Evolutionary conservation across 768 basidiomycete species (phyloP).

Genomic region (Boletus pseudo-olivaceus): DNA sequence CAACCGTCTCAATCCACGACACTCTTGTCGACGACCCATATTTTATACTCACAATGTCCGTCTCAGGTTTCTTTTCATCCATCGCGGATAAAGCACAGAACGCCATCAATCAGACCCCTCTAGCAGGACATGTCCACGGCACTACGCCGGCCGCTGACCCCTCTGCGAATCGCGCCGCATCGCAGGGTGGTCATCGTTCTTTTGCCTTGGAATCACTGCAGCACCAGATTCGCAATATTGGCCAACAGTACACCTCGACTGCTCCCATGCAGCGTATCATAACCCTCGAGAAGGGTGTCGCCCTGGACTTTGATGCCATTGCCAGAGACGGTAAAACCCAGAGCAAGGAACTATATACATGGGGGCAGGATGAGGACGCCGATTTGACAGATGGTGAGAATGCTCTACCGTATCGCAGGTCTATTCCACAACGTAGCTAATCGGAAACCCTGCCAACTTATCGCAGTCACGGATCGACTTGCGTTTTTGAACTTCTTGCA

Average conservation of each 20-base stretch:
- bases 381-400: slow-evolving; percentile 74
- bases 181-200: slow-evolving; percentile 43
- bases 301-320: slow-evolving; percentile 67
- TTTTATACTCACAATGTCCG: slow-evolving; percentile 42
- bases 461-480: slow-evolving; percentile 70
- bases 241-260: slow-evolving; percentile 72
- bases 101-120: slow-evolving; percentile 59
- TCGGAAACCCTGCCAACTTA: not conserved
- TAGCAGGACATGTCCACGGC: slow-evolving; percentile 56
- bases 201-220: slow-evolving; percentile 61
- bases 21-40: slow-evolving; percentile 2
- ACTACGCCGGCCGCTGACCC: slow-evolving; percentile 35
- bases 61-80: slow-evolving; percentile 59
- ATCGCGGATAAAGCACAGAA: slow-evolving; percentile 76
- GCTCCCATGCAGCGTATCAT: slow-evolving; percentile 75
- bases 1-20: not conserved
- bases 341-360: slow-evolving; percentile 83
- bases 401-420: not conserved
- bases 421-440: not conserved
- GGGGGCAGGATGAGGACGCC: slow-evolving; percentile 69
- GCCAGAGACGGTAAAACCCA: slow-evolving; percentile 64
- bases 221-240: slow-evolving; percentile 67
- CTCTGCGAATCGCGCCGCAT: slow-evolving; percentile 41
- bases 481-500: slow-evolving; percentile 79
- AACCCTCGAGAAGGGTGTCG: slow-evolving; percentile 73